Conservation (phyloP, 2,329 filamentous ascomycete species). For the Fusarium papillatum region DNA sequence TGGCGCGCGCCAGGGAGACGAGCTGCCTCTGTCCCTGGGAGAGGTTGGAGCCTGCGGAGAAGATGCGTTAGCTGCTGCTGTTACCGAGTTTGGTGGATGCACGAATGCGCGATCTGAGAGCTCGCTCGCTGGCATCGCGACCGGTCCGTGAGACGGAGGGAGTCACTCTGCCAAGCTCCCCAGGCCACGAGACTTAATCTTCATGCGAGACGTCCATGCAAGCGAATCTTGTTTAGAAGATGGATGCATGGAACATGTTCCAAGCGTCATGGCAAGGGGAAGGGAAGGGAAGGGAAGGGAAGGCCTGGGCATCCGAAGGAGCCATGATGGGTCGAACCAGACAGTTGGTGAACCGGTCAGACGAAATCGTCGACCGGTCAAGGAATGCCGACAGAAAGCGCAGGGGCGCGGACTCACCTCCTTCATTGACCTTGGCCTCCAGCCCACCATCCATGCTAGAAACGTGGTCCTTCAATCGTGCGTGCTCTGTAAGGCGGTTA, state of each 20-base stretch:
- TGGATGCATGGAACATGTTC: slow-evolving; percentile 29
- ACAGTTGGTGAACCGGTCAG: slow-evolving; percentile 32
- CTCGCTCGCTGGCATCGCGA: not conserved
- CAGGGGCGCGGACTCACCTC: slow-evolving; percentile 72
- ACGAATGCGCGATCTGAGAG: slow-evolving; percentile 19
- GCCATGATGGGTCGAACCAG: slow-evolving; percentile 30
- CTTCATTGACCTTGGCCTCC: slow-evolving; percentile 93
- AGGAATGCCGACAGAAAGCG: slow-evolving; percentile 43
- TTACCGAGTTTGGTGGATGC: not conserved
- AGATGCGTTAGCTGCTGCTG: slow-evolving; percentile 30
- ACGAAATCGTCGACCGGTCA: slow-evolving; percentile 30
- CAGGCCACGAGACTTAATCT: slow-evolving; percentile 48
- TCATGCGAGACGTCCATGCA: slow-evolving; percentile 54
- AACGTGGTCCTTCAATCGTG: slow-evolving; percentile 92
- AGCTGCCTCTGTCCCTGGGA: slow-evolving; percentile 96
- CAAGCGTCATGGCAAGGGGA: slow-evolving; percentile 24
- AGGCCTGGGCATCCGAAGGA: slow-evolving; percentile 20
- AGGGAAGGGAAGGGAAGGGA: slow-evolving; percentile 12
- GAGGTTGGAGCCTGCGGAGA: slow-evolving; percentile 83
- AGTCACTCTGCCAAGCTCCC: slow-evolving; percentile 20
- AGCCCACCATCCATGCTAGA: slow-evolving; percentile 88
- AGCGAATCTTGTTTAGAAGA: slow-evolving; percentile 34
- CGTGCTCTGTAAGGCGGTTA: slow-evolving; percentile 76
- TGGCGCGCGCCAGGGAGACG: slow-evolving; percentile 91
- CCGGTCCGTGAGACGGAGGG: slow-evolving; percentile 11